Base-by-base conservation (phyloP, 441 rosid genomes). In the Geranium incanum region DNA sequence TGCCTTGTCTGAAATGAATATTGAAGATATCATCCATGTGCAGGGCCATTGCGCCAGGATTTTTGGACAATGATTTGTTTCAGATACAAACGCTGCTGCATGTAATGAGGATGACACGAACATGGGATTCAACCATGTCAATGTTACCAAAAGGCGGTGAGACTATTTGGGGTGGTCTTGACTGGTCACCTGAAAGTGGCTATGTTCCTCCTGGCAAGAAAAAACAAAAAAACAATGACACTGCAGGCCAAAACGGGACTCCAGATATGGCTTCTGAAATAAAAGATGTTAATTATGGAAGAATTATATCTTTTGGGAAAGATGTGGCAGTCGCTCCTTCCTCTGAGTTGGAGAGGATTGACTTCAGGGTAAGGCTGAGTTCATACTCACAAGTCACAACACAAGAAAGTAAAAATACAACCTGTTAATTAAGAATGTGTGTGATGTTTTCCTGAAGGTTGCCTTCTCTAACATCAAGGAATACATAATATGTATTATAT, bases 81-180 rank as follows among this genome's bases (percentile, higher is more conserved):
- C 84, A 87, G 65, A 80, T 89, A 75, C 99, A 95, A 78, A 95
- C 97, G 15, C 72, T 90, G 81, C 90, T 89, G 81, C 91, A 81
- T 70, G 74, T 87, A 67, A 88, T 95, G 97, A 86, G 81, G 80
- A 91, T 91, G 97, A 84, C 90, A 69, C 90, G 95, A 21, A 81
- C 93, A 4, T 95, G 98, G 98, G 99, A 95, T 84, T 88, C 98
- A 67, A 92, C 97, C 38, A 91, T 91, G 97, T 95, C 98, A 33
- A 90, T 95, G 96, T 69, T 95, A 80, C 97, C 98, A n/a, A 92
- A 79, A 85, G 99, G 99, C 38, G 99, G 99, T 69, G 92, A 88
- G 68, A 89, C 90, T 18, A 86, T 95, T 66, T 95, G 99, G 99
- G 99, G 99, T 65, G 88, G 82, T 81, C 84, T 91, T 74, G 95